Conservation (phyloP, 2,329 filamentous ascomycete species). For the Aspergillus candidus region DNA sequence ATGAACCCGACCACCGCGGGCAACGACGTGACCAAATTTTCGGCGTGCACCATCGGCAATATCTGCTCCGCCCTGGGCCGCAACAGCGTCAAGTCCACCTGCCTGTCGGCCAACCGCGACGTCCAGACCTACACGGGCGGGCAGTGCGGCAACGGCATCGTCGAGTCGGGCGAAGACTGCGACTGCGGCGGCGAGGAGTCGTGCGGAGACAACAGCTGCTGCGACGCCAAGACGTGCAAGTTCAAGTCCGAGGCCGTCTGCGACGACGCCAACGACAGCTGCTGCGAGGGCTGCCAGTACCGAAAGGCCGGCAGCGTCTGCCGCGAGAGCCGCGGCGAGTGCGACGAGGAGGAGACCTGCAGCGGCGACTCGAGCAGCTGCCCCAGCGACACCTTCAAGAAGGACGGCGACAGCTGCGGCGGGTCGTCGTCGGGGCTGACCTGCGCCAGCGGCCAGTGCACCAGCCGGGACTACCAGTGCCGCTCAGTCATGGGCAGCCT, state of each 20-base stretch:
- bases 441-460: slow-evolving; percentile 92
- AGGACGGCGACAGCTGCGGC: slow-evolving; percentile 69
- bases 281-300: slow-evolving; percentile 41
- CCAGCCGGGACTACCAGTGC: slow-evolving; percentile 84
- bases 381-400: slow-evolving; percentile 62
- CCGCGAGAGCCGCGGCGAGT: slow-evolving; percentile 69
- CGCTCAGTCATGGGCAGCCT: slow-evolving; percentile 72
- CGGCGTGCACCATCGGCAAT: slow-evolving; percentile 83
- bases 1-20: slow-evolving; percentile 86
- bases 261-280: slow-evolving; percentile 50
- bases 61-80: slow-evolving; percentile 80
- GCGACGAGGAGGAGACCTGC: slow-evolving; percentile 81
- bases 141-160: slow-evolving; percentile 94
- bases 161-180: slow-evolving; percentile 89
- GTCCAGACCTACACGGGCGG: slow-evolving; percentile 74
- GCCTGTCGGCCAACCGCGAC: slow-evolving; percentile 78
- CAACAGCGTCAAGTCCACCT: slow-evolving; percentile 67
- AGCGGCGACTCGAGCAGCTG: slow-evolving; percentile 66
- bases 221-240: slow-evolving; percentile 77
- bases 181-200: slow-evolving; percentile 76
- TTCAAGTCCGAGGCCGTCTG: slow-evolving; percentile 72
- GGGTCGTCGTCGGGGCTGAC: slow-evolving; percentile 50
- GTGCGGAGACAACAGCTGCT: slow-evolving; percentile 74
- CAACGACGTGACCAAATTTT: slow-evolving; percentile 69
- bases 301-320: slow-evolving; percentile 63